Percentiles rank a stretch among this genome's conserved stretches.
These are phyloP conservation scores for Colletotrichum limetticola DNA, from an alignment of 2,329 filamentous ascomycete species.

Conservation along the genomic window DNA sequence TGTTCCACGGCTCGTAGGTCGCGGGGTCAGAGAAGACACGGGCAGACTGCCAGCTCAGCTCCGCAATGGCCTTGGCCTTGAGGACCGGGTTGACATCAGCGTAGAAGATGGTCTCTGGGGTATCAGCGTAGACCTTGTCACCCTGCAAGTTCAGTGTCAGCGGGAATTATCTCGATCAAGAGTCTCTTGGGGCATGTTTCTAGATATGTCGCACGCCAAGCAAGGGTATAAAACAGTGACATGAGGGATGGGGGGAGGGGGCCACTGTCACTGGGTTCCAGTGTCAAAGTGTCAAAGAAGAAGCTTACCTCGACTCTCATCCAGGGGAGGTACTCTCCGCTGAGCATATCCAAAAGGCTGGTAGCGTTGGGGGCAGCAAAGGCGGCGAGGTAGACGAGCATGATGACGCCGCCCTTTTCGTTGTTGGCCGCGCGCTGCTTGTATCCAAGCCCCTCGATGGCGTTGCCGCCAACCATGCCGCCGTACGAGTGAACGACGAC, in stretches of 20 bases:
- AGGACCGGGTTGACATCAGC: slow-evolving; percentile 37
- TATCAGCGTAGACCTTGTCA: slow-evolving; percentile 24
- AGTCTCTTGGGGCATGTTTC: neutral
- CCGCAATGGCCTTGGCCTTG: slow-evolving; percentile 30
- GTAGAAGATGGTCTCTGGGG: slow-evolving; percentile 38
- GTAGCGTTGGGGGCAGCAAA: slow-evolving; percentile 43
- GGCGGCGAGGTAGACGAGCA: slow-evolving; percentile 47
- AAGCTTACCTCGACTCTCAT: slow-evolving; percentile 39
- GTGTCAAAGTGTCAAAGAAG: neutral
- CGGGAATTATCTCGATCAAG: neutral
- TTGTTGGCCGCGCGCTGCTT: slow-evolving; percentile 44
- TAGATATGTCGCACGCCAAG: neutral
- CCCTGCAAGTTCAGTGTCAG: slow-evolving; percentile 24
- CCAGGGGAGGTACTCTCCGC: slow-evolving; percentile 40
- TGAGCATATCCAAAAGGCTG: slow-evolving; percentile 40
- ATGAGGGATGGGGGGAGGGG: slow-evolving; percentile 5
- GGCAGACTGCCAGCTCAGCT: slow-evolving; percentile 20
- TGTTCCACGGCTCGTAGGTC: slow-evolving; percentile 41
- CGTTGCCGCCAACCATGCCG: slow-evolving; percentile 52
- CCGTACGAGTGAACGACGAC: slow-evolving; percentile 56
- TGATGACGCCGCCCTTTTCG: slow-evolving; percentile 49
- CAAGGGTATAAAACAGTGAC: slow-evolving; percentile 14
- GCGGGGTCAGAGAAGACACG: slow-evolving; percentile 38
- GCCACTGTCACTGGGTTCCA: neutral
- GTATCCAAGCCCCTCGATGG: slow-evolving; percentile 48